These are phyloP conservation scores for Strigomonas culicis DNA, from an alignment of 208 protist genomes.

Conservation along the genomic window DNA sequence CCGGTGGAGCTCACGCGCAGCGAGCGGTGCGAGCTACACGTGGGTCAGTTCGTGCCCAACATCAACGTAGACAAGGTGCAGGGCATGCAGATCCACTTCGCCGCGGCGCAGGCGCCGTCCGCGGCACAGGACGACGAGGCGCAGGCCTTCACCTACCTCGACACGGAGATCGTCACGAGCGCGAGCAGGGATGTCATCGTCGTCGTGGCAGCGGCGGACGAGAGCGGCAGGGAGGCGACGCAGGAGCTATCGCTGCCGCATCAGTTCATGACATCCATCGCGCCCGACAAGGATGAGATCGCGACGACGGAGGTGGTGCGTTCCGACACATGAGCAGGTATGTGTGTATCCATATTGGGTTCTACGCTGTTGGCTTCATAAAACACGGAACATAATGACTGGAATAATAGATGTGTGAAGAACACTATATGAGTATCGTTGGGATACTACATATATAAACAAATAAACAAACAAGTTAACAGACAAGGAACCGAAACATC, in stretches of 20 bases:
- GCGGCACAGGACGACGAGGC: background rate
- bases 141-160: background rate
- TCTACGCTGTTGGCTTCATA: no score
- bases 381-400: no score
- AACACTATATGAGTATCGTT: no score
- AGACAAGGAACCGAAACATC: no score
- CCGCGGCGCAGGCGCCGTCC: no score
- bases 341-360: background rate
- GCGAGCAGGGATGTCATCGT: background rate
- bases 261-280: background rate
- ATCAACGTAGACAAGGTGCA: background rate
- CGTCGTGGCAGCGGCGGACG: background rate
- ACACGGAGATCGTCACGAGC: conserved; percentile 3
- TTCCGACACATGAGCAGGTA: background rate
- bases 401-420: no score
- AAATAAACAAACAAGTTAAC: no score
- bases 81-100: background rate
- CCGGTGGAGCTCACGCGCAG: conserved; percentile 18
- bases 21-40: conserved; percentile 11
- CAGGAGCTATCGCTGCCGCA: background rate
- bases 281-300: background rate
- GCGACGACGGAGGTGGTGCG: background rate
- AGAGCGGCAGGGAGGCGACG: background rate
- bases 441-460: no score
- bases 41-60: conserved; percentile 1